A percentile compares a stretch with the other conserved stretches of the same genome.
phyloP scores from a whole-genome alignment of 371 early-diverging fungal genomes.

The Circinella umbellata region DNA sequence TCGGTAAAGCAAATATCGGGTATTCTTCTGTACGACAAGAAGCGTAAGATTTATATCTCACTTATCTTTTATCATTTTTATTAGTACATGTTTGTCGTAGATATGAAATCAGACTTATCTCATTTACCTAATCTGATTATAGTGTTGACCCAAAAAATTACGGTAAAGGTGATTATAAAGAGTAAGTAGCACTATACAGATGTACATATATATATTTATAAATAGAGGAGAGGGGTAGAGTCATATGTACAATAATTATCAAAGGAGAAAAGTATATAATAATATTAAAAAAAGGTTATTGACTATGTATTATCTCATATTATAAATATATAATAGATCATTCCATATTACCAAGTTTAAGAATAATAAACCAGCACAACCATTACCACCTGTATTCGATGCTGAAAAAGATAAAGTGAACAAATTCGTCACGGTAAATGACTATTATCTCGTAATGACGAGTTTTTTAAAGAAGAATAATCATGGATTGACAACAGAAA shows the following conservation, averaged over 20 bases:
- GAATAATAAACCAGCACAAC: constrained; percentile 20
- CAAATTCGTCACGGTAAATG: constrained; percentile 22
- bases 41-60: constrained; percentile 22
- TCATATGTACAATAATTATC: no score
- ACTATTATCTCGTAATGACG: no score
- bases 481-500: background rate
- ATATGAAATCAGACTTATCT: background rate
- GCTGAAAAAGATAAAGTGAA: constrained; percentile 12
- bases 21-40: constrained; percentile 32
- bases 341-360: constrained; percentile 50
- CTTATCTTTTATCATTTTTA: background rate
- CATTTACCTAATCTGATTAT: background rate
- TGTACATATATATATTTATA: background rate
- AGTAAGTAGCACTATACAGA: constrained; percentile 26
- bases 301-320: no score
- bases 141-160: constrained; percentile 47
- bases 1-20: constrained; percentile 28
- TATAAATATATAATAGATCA: constrained; percentile 26
- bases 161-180: constrained; percentile 52
- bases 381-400: constrained; percentile 23
- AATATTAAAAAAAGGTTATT: background rate
- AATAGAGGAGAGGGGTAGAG: background rate
- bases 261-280: background rate
- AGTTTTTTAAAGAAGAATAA: no score
- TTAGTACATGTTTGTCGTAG: background rate